Base-by-base conservation (phyloP, 1,139 yeast species). In the Debaryomyces sp. region DNA sequence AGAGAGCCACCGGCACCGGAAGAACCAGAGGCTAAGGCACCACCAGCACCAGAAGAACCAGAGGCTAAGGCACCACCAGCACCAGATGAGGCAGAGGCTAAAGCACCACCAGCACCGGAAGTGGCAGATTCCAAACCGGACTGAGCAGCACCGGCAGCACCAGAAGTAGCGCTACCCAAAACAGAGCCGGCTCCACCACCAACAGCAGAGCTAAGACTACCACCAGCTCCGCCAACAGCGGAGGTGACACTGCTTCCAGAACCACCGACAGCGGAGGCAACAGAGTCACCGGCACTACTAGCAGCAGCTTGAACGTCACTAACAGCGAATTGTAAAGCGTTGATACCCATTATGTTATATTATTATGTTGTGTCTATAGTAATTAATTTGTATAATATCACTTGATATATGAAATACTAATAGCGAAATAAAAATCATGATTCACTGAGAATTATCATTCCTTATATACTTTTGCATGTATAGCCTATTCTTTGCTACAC, bases 271-370 rank as follows among this genome's bases (percentile, higher is more conserved):
- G 38, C 46, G 27, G 44, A 39, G 32, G 47, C 49, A 43, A 50
- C 55, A 35, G 53, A 54, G 23, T 44, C 50, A 40, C 44, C 45
- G 15, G 54, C 53, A 17, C 53, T 49, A 32, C 44, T 51, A 30
- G 59, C 48, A 32, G 35, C 35, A 8, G 22, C 8, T 32, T 32
- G 35, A 32, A 32, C 35, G 10, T 32, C 6, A 42, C 46, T 43
- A 37, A 43, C 45, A 26, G 59, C 57, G 37, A 50, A 63, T 21
- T 59, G 53, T 35, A 61, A 56, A 45, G 66, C 68, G 59, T 64
- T 64, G 22, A 57, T 46, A 49, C 60, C 60, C 49, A 45, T 54
- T 40, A 18, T 40, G 33, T 24, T 41, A 39, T 41, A 26, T 44
- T 41, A 38, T 6, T 46, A 36, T 24, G 27, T 33, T 36, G 17